Conservation (phyloP, 805 yeast species). For the Yueomyces sinensis region DNA sequence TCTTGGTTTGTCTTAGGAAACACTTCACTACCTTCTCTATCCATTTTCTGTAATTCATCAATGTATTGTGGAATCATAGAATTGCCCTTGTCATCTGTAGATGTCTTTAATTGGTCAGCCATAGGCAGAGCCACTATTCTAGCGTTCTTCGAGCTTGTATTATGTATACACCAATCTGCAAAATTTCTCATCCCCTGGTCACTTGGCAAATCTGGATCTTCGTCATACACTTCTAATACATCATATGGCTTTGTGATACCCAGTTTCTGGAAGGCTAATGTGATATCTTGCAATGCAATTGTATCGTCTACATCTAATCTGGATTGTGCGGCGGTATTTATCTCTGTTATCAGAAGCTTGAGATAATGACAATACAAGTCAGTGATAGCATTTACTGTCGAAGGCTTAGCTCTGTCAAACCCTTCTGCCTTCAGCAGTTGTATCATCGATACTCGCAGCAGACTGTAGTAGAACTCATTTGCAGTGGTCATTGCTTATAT, state of each 20-base stretch:
- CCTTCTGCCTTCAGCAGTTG: conserved; percentile 66
- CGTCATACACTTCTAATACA: conserved; percentile 38
- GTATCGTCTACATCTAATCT: conserved; percentile 34
- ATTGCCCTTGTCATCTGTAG: not conserved
- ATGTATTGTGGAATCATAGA: conserved; percentile 3
- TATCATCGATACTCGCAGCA: conserved; percentile 36
- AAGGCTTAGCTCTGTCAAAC: conserved; percentile 64
- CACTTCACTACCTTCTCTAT: conserved; percentile 3
- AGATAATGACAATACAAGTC: conserved; percentile 62
- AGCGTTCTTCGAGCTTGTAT: conserved; percentile 32
- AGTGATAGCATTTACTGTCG: conserved; percentile 60
- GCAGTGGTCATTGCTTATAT: too few relatives aligned
- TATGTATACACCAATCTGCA: conserved; percentile 40
- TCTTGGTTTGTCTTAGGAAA: conserved; percentile 1
- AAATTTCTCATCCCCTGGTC: conserved; percentile 37
- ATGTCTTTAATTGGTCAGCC: conserved; percentile 9
- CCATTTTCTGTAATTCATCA: conserved; percentile 20
- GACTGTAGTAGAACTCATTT: conserved; percentile 35
- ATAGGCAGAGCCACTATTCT: conserved; percentile 26
- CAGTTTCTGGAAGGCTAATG: conserved; percentile 53
- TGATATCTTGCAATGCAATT: conserved; percentile 45
- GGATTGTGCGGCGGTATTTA: conserved; percentile 35
- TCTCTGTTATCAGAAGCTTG: conserved; percentile 36
- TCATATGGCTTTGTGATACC: conserved; percentile 50
- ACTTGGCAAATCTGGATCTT: conserved; percentile 30